Conservation (phyloP, 1,284 basidiomycete genomes). For the Abortiporus biennis region DNA sequence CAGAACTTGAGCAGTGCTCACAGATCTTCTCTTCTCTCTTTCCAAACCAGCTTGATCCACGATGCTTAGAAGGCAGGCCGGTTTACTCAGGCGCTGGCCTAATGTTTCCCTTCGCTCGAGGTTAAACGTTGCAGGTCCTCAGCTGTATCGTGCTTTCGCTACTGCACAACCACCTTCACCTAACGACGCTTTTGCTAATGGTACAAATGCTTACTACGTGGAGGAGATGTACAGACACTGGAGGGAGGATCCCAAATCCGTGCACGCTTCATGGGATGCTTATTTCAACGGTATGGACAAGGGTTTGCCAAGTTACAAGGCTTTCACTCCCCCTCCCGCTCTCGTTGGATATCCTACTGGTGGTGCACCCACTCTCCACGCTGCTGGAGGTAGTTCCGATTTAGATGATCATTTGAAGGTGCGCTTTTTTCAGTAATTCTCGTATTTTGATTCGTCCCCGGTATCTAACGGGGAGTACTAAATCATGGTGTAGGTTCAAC, state of each 20-base stretch:
- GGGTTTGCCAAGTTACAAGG: conserved; percentile 77
- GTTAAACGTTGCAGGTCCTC: conserved; percentile 9
- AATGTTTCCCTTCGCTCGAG: conserved; percentile 13
- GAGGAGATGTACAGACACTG: conserved; percentile 95
- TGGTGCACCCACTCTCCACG: conserved; percentile 79
- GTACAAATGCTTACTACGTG: conserved; percentile 91
- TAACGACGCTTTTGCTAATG: conserved; percentile 82
- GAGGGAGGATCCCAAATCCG: conserved; percentile 86
- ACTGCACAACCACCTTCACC: conserved; percentile 54
- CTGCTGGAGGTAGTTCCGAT: conserved; percentile 65
- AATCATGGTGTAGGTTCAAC: conserved; percentile 66
- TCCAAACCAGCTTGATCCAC: conserved; percentile 5
- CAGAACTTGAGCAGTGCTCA: conserved; percentile 1
- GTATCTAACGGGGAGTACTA: conserved; percentile 1
- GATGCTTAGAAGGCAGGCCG: conserved; percentile 13
- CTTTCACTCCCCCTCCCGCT: conserved; percentile 82
- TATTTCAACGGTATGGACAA: conserved; percentile 95
- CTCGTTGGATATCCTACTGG: conserved; percentile 66
- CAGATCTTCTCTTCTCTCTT: not conserved
- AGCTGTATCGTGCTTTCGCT: conserved; percentile 33
- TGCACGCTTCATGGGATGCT: conserved; percentile 92
- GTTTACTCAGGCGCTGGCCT: conserved; percentile 15
- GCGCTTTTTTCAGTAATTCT: conserved; percentile 4
- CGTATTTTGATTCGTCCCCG: not conserved
- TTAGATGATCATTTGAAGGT: conserved; percentile 96